Percentiles rank a stretch among this genome's conserved stretches.
Conservation (phyloP, 2,329 filamentous ascomycete genomes). For the Monilinia fructicola region DNA sequence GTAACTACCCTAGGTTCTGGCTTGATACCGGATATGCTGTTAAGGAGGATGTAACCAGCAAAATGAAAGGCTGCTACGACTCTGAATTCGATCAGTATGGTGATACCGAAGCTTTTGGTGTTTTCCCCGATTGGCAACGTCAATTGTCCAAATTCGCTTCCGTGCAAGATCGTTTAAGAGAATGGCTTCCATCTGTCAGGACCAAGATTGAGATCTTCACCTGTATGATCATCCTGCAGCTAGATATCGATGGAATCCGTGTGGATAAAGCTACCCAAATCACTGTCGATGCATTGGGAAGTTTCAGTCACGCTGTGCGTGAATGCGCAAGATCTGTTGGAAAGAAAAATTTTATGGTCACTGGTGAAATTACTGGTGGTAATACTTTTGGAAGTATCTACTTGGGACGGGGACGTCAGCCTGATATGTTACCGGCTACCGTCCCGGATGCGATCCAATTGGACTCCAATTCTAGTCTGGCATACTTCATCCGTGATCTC, state of each 20-base stretch:
- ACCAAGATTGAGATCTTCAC: conserved; percentile 60
- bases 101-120: conserved; percentile 62
- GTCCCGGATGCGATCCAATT: conserved; percentile 50
- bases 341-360: conserved; percentile 63
- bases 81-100: conserved; percentile 58
- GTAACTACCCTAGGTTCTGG: conserved; percentile 62
- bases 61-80: conserved; percentile 57
- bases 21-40: conserved; percentile 50
- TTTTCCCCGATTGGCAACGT: conserved; percentile 62
- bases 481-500: conserved; percentile 52
- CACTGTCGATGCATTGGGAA: conserved; percentile 59
- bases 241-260: conserved; percentile 67
- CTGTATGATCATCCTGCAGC: conserved; percentile 59
- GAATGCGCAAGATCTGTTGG: conserved; percentile 56
- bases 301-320: conserved; percentile 57
- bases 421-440: conserved; percentile 51
- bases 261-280: conserved; percentile 67
- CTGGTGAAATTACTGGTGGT: conserved; percentile 63
- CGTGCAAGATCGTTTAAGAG: conserved; percentile 65
- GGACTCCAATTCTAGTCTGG: conserved; percentile 45
- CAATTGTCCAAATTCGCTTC: conserved; percentile 66
- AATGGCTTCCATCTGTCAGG: conserved; percentile 60
- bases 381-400: conserved; percentile 61
- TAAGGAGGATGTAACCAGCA: conserved; percentile 47
- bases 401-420: conserved; percentile 60